A percentile compares a stretch with the other conserved stretches of the same genome.
Conservation (phyloP, 139 green algal genomes). For the Axilococcus clingmanii region DNA sequence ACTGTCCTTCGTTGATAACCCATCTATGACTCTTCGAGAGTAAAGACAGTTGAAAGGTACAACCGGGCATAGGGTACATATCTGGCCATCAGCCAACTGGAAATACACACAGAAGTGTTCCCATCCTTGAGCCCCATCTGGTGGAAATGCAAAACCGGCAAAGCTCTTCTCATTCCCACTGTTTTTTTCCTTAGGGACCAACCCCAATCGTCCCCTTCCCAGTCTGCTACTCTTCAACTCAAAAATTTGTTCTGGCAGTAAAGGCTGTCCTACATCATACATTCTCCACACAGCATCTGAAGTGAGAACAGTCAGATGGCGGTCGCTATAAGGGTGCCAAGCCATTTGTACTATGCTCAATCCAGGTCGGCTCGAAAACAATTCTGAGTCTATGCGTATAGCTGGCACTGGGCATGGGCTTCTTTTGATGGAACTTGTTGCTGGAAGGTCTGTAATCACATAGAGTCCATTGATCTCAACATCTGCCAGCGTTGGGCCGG, state of each 20-base stretch:
- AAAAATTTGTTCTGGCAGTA: conserved; percentile 37
- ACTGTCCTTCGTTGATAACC: not conserved
- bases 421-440: not conserved
- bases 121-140: conserved; percentile 34
- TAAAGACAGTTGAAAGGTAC: conserved; percentile 37
- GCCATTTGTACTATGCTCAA: conserved; percentile 26
- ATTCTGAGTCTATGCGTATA: conserved; percentile 15
- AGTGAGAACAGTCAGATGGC: conserved; percentile 34
- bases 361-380: conserved; percentile 24
- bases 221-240: conserved; percentile 25
- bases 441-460: conserved; percentile 8
- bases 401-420: not conserved
- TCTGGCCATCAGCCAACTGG: conserved; percentile 22
- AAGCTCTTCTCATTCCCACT: not conserved
- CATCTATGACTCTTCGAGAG: not conserved
- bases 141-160: conserved; percentile 34
- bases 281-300: conserved; percentile 27
- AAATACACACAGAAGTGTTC: conserved; percentile 36
- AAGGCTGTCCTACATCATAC: conserved; percentile 21
- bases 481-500: conserved; percentile 12
- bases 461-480: conserved; percentile 10
- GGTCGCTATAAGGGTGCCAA: conserved; percentile 35
- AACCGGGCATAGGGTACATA: conserved; percentile 46
- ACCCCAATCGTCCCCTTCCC: conserved; percentile 14
- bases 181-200: not conserved